Evolutionary conservation across 2,329 filamentous ascomycete species (phyloP).

Genomic region (Fusarium mexicanum): DNA sequence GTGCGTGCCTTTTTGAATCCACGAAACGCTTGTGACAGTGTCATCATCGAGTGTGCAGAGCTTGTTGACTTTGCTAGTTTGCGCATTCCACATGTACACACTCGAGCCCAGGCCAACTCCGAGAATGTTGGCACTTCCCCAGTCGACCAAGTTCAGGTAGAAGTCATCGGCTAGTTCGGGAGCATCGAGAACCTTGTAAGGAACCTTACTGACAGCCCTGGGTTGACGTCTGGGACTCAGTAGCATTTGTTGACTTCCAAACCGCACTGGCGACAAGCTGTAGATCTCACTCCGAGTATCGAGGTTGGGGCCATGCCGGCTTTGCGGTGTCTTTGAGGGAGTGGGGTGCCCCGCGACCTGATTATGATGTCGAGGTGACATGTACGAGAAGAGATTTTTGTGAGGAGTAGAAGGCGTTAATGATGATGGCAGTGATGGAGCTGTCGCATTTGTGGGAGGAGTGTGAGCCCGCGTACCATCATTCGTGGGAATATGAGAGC

Average conservation of each 20-base stretch:
- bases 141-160: slow-evolving; percentile 96
- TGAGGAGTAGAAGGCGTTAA: slow-evolving; percentile 94
- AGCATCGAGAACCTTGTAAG: slow-evolving; percentile 96
- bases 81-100: slow-evolving; percentile 98
- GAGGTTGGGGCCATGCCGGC: slow-evolving; percentile 85
- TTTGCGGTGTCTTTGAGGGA: slow-evolving; percentile 88
- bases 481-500: slow-evolving; percentile 63
- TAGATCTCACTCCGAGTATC: slow-evolving; percentile 94
- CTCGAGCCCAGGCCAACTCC: slow-evolving; percentile 92
- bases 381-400: slow-evolving; percentile 96
- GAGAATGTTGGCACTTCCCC: slow-evolving; percentile 94
- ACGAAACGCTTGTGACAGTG: slow-evolving; percentile 94
- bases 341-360: slow-evolving; percentile 84
- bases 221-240: slow-evolving; percentile 90
- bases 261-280: slow-evolving; percentile 91
- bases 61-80: slow-evolving; percentile 89
- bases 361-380: slow-evolving; percentile 76
- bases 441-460: slow-evolving; percentile 73
- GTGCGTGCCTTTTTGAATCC: slow-evolving; percentile 98
- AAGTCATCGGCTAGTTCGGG: slow-evolving; percentile 97
- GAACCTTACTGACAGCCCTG: slow-evolving; percentile 91
- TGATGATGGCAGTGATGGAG: slow-evolving; percentile 72
- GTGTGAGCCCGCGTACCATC: slow-evolving; percentile 81
- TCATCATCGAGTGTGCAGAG: slow-evolving; percentile 93
- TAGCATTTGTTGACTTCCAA: slow-evolving; percentile 92